phyloP scores from a whole-genome alignment of 2,329 filamentous ascomycete species.

The Pseudogymnoascus sp. region DNA sequence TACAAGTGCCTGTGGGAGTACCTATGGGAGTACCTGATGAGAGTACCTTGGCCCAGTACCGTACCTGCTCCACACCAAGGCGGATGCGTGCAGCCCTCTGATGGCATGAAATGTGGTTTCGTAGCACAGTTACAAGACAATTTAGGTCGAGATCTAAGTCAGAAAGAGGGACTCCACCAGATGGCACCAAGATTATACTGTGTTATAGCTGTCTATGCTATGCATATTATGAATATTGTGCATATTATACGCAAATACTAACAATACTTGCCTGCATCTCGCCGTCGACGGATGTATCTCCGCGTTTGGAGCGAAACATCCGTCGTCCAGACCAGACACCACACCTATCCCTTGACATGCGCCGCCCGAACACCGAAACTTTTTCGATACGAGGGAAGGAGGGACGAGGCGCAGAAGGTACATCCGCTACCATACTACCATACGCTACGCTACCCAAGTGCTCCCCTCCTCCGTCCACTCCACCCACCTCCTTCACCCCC shows the following conservation, averaged over 20 bases:
- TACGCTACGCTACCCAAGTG: neutral
- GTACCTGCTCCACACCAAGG: neutral
- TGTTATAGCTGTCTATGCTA: neutral
- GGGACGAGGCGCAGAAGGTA: neutral
- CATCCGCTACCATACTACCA: too few species aligned
- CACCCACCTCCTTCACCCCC: neutral
- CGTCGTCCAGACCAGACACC: neutral
- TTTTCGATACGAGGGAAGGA: conserved; percentile 1
- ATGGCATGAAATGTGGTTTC: conserved; percentile 10
- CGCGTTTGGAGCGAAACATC: conserved; percentile 6
- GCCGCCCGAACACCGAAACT: neutral
- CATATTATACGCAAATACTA: too few species aligned
- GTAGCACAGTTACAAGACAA: neutral
- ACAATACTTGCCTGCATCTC: neutral
- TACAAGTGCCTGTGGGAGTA: neutral
- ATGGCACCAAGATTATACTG: neutral
- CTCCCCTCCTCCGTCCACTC: neutral
- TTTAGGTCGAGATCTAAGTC: neutral
- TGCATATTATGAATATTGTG: neutral
- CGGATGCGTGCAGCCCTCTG: conserved; percentile 4
- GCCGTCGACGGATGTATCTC: neutral
- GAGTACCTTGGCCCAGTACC: neutral
- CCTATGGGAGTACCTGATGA: neutral
- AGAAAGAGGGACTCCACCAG: neutral
- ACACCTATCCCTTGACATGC: neutral